phyloP scores from a whole-genome alignment of 257 asterid genomes.

The Solanum chilense region DNA sequence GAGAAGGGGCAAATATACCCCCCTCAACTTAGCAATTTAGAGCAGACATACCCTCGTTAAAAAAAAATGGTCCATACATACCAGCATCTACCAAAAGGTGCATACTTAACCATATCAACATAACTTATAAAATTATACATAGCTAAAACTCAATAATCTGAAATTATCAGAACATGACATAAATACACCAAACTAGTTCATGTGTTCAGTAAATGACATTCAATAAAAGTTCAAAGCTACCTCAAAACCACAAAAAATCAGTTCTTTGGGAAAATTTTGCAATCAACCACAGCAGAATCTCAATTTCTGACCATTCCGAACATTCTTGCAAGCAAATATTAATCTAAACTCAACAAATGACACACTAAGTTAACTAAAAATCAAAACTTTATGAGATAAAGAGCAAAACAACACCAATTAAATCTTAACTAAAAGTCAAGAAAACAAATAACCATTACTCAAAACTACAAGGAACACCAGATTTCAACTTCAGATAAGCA shows the following conservation, averaged over 20 bases:
- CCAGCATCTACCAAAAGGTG: not conserved
- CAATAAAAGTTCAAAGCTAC: not conserved
- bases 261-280: not conserved
- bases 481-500: not conserved
- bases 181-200: not conserved
- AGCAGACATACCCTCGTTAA: not conserved
- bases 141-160: not conserved
- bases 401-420: not conserved
- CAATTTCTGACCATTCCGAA: not conserved
- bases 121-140: not conserved
- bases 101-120: not conserved
- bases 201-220: not conserved
- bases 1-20: not conserved
- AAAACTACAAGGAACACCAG: not conserved
- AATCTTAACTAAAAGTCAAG: not conserved
- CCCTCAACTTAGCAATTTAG: not conserved
- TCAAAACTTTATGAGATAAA: not conserved
- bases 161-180: not conserved
- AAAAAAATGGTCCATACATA: not conserved
- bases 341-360: not conserved
- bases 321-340: not conserved
- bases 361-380: not conserved
- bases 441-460: not conserved
- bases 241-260: not conserved
- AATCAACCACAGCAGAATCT: not conserved